Percentiles rank a stretch among this genome's conserved stretches.
Conservation (phyloP, 495 filamentous ascomycete species). For the Rostrohypoxylon terebratum region DNA sequence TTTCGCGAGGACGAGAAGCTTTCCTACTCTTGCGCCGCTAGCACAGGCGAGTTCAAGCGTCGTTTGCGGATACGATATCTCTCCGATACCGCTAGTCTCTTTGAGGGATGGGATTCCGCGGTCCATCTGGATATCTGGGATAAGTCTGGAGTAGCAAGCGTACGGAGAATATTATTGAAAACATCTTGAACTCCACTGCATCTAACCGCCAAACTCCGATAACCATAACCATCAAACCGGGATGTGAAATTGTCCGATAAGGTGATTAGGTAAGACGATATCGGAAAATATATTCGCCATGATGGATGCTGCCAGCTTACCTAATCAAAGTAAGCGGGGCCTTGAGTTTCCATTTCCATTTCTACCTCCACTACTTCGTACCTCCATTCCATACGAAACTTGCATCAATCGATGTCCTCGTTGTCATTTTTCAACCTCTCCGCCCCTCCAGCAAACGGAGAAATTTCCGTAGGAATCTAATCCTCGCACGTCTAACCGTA, state of each 20-base stretch:
- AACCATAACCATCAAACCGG: not conserved
- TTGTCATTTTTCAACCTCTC: not conserved
- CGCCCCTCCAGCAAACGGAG: not conserved
- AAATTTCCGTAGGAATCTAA: not conserved
- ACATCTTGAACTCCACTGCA: not conserved
- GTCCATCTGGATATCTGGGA: too few species aligned
- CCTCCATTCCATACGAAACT: slow-evolving; percentile 3
- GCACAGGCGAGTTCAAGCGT: not conserved
- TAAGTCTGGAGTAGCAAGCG: too few species aligned
- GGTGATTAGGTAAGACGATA: too few species aligned
- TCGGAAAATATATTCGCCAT: not conserved
- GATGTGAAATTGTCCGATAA: not conserved
- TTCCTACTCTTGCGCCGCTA: not conserved
- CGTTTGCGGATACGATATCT: not conserved
- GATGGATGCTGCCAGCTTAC: not conserved
- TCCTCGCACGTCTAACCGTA: not conserved
- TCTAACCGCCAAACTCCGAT: not conserved
- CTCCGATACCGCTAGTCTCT: not conserved
- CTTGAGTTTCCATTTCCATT: not conserved
- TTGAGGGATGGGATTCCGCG: not conserved
- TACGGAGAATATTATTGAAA: too few species aligned
- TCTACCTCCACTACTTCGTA: too few species aligned
- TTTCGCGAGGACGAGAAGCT: not conserved
- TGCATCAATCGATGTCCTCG: not conserved
- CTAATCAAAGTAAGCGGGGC: not conserved